phyloP scores from a whole-genome alignment of 1,139 yeast species.

The Zygosaccharomyces sapae region DNA sequence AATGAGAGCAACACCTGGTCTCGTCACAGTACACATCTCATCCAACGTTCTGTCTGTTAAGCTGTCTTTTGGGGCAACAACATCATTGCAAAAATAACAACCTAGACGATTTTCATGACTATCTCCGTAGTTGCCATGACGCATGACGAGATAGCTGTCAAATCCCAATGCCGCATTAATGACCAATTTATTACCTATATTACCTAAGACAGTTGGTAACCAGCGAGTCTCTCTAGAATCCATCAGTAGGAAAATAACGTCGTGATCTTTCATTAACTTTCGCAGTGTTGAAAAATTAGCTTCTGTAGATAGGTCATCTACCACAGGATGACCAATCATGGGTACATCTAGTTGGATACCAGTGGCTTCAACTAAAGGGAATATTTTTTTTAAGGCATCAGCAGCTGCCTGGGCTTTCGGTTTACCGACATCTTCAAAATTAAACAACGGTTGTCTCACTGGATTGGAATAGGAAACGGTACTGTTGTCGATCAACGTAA shows the following conservation, averaged over 20 bases:
- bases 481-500: constrained; percentile 89
- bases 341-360: constrained; percentile 77
- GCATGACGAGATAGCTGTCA: constrained; percentile 87
- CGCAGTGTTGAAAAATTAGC: constrained; percentile 50
- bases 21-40: constrained; percentile 97
- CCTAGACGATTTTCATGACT: constrained; percentile 51
- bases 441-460: constrained; percentile 85
- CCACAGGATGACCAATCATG: constrained; percentile 89
- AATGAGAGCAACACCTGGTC: constrained; percentile 90
- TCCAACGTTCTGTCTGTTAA: constrained; percentile 81
- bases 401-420: constrained; percentile 79
- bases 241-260: constrained; percentile 73
- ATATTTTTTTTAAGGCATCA: constrained; percentile 59
- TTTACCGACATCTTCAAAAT: constrained; percentile 68
- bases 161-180: constrained; percentile 93
- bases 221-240: constrained; percentile 95
- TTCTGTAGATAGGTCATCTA: constrained; percentile 48
- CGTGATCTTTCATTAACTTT: constrained; percentile 61
- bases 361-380: constrained; percentile 65
- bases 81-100: constrained; percentile 93
- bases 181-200: constrained; percentile 62
- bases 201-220: constrained; percentile 84
- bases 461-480: constrained; percentile 88
- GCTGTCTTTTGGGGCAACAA: constrained; percentile 89
- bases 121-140: constrained; percentile 59